A percentile compares a stretch with the other conserved stretches of the same genome.
Conservation (phyloP, 306 rosid species). For the Styphnolobium japonicum region DNA sequence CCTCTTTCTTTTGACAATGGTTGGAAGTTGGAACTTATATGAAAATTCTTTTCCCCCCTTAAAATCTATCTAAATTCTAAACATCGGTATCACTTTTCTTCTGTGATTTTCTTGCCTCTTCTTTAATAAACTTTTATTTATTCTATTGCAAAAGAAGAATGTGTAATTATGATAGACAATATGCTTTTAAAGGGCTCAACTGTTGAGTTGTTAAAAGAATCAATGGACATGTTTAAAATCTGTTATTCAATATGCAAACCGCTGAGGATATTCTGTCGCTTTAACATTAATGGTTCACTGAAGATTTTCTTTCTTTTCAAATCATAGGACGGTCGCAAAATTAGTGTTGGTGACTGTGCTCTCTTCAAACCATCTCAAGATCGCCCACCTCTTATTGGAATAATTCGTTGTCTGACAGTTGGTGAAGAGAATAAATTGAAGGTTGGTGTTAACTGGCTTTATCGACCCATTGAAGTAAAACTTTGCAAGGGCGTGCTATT, state of each 20-base stretch:
- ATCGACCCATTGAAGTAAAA: constrained; percentile 71
- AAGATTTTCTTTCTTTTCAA: neutral
- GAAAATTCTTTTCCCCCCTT: neutral
- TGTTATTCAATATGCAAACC: neutral
- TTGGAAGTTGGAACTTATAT: neutral
- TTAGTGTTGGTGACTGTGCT: constrained; percentile 79
- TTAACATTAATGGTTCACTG: neutral
- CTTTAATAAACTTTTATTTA: neutral
- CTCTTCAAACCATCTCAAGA: constrained; percentile 73
- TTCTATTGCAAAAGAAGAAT: neutral
- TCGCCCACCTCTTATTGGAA: constrained; percentile 73
- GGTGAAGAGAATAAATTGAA: constrained; percentile 51
- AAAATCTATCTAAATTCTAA: neutral
- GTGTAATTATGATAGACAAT: neutral
- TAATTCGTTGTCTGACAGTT: constrained; percentile 51
- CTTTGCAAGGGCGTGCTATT: constrained; percentile 64
- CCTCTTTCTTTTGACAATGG: neutral
- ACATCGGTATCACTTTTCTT: neutral
- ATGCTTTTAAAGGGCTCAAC: neutral
- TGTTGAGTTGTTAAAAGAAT: neutral
- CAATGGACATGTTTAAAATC: neutral
- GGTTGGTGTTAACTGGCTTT: constrained; percentile 77
- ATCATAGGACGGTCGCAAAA: constrained; percentile 66
- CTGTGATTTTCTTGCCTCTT: neutral
- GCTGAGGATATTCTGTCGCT: neutral